A percentile compares a stretch with the other conserved stretches of the same genome.
Evolutionary conservation across 345 rosid genomes (phyloP).

Genomic region (Punica granatum): DNA sequence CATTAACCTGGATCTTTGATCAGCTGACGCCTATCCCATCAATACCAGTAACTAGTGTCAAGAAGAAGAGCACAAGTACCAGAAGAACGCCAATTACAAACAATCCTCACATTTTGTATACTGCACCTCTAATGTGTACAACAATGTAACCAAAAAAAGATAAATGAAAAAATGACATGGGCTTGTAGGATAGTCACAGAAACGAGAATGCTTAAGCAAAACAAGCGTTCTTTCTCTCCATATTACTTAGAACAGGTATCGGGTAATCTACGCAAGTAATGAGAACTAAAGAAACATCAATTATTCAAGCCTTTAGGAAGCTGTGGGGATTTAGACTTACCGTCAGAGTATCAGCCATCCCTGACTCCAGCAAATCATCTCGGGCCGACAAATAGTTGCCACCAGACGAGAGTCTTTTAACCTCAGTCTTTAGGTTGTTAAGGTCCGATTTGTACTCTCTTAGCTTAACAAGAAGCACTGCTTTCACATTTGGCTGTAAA

Average conservation of each 20-base stretch:
- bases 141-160: background rate
- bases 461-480: conserved; percentile 62
- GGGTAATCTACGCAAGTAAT: background rate
- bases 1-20: conserved; percentile 83
- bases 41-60: background rate
- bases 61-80: background rate
- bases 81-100: background rate
- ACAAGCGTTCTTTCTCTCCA: background rate
- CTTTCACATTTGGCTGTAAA: conserved; percentile 59
- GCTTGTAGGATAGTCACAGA: background rate
- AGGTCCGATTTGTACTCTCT: conserved; percentile 84
- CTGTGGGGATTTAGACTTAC: conserved; percentile 25
- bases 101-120: background rate
- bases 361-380: conserved; percentile 70
- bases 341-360: conserved; percentile 58
- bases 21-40: conserved; percentile 64
- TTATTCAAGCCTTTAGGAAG: background rate
- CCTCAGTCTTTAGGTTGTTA: conserved; percentile 69
- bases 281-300: background rate
- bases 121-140: background rate
- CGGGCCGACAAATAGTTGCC: conserved; percentile 49
- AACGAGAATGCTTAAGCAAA: background rate
- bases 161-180: background rate
- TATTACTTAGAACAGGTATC: background rate
- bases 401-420: conserved; percentile 51